Base-by-base conservation (phyloP, 2,329 filamentous ascomycete species). In the Colletotrichum melonis region DNA sequence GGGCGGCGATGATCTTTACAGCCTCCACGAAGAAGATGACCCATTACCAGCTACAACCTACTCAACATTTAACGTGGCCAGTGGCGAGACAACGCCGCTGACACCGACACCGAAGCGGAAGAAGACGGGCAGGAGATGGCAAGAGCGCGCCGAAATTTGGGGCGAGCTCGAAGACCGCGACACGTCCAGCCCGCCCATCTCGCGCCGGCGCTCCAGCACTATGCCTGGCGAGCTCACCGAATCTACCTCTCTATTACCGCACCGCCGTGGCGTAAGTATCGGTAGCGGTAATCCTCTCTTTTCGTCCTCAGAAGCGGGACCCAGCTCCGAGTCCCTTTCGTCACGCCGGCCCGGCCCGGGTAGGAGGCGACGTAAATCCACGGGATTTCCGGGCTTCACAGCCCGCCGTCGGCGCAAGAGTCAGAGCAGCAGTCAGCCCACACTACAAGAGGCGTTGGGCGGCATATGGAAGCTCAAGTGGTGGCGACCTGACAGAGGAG, bases 61-160 rank as follows among this genome's bases (percentile, higher is more conserved):
- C 73, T 82, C 87, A 62, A 90, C 89, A 0, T 89, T 90, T 75
- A 80, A 81, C 1, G 81, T 79, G 62, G 78, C 71, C 49, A 83
- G 76, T 77, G 81, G 81, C 26, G 83, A 86, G 66, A 81, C 79
- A 4, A 82, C 82, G 5, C 79, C 81, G 19, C 76, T 85, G 64
- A 81, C 82, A 16, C 81, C 86, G 30, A 81, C 83, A 14, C 80
- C 85, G 26, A 70, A 30, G 14, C 85, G 85, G 69, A 87, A 86
- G 78, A 86, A 86, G 76, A 88, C 86, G 22, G 87, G 85, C 52
- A 80, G 81, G 16, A 80, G 90, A 66, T 90, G 89, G 86, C 85
- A 90, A 69, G 93, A 97, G 79, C 90, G 90, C 1, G 91, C 91
- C 46, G 94, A 97, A 77, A 97, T 97, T 38, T 97, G 95, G 95